These are phyloP conservation scores for Bremia lactucae DNA, from an alignment of 352 stramenopile species.

Conservation along the genomic window DNA sequence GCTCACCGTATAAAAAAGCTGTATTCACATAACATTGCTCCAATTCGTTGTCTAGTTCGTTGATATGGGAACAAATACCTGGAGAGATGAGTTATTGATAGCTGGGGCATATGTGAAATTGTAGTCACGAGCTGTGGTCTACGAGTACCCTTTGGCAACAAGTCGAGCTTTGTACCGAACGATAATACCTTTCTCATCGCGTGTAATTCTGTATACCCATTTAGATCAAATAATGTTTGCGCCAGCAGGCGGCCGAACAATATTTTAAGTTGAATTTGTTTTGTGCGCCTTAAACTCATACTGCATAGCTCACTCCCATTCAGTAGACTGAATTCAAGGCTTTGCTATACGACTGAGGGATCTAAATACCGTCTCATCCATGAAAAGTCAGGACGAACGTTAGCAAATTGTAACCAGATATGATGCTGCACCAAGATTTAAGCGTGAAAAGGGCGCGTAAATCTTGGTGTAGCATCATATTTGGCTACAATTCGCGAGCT, in stretches of 20 bases:
- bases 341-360: neutral
- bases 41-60: conserved; percentile 4
- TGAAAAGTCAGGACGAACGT: neutral
- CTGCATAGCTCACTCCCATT: neutral
- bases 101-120: conserved; percentile 1
- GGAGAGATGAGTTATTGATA: neutral
- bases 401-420: neutral
- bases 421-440: too few species aligned
- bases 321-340: neutral
- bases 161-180: neutral
- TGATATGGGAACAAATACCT: neutral
- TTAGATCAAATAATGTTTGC: neutral
- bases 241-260: neutral
- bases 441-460: neutral
- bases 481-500: neutral
- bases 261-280: neutral
- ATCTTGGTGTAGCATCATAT: neutral
- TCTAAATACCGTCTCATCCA: neutral
- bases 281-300: neutral
- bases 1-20: conserved; percentile 16
- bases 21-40: conserved; percentile 18
- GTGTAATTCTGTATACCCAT: neutral
- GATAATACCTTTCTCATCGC: neutral
- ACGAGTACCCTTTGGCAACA: neutral
- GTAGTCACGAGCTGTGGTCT: neutral